Percentiles rank a stretch among this genome's conserved stretches.
These are phyloP conservation scores for Trebouxia sp. DNA, from an alignment of 139 green algal species.

Conservation along the genomic window DNA sequence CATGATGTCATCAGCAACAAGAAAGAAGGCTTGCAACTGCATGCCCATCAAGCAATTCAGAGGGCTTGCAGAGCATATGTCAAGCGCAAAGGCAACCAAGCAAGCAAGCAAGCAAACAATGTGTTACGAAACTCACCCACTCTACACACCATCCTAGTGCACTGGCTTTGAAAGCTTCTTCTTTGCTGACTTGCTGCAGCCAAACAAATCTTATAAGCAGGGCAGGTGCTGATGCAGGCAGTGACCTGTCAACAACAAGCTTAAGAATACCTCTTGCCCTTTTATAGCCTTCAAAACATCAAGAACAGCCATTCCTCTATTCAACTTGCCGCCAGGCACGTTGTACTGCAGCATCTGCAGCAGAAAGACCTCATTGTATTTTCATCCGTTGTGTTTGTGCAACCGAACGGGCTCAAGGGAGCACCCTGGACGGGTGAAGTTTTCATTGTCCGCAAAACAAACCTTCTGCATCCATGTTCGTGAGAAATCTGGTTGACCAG, in stretches of 20 bases:
- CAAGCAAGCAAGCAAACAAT: no score
- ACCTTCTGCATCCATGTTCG: constrained; percentile 77
- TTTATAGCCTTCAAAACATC: constrained; percentile 69
- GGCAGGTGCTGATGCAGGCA: background rate
- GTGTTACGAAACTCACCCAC: constrained; percentile 57
- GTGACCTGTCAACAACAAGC: background rate
- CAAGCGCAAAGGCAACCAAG: no score
- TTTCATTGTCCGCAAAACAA: background rate
- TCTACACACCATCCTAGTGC: constrained; percentile 98
- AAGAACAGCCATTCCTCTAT: constrained; percentile 95
- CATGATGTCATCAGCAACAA: constrained; percentile 99
- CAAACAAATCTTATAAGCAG: background rate
- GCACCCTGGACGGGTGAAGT: no score
- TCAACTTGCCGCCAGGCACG: constrained; percentile 95
- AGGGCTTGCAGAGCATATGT: no score
- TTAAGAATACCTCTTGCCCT: background rate
- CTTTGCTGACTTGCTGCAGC: constrained; percentile 28
- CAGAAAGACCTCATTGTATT: background rate
- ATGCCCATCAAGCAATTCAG: no score
- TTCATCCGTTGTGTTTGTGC: no score
- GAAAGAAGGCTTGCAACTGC: constrained; percentile 96
- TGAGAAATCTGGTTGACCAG: constrained; percentile 56
- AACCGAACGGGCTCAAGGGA: no score
- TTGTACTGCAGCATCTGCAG: constrained; percentile 93
- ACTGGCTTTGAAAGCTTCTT: constrained; percentile 79